A percentile compares a stretch with the other conserved stretches of the same genome.
Evolutionary conservation across 2,329 filamentous ascomycete genomes (phyloP).

Genomic region (Aspergillus costaricaensis): DNA sequence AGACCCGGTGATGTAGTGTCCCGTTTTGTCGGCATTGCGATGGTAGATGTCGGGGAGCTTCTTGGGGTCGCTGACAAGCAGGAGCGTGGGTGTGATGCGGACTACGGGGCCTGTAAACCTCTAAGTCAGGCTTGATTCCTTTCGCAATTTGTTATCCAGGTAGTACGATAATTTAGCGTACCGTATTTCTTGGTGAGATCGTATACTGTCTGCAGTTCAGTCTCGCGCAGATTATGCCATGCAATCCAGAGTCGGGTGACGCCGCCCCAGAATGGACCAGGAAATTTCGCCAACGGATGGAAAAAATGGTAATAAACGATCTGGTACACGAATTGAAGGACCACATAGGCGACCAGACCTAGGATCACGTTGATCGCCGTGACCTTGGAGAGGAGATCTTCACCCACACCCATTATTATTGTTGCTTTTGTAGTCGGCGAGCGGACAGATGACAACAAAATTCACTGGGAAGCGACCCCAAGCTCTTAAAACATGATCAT

Average conservation of each 20-base stretch:
- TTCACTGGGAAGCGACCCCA: background rate
- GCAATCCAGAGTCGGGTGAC: conserved; percentile 59
- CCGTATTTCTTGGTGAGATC: conserved; percentile 54
- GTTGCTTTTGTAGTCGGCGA: conserved; percentile 11
- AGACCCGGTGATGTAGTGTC: conserved; percentile 60
- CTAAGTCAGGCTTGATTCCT: background rate
- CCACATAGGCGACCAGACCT: conserved; percentile 26
- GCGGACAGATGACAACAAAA: background rate
- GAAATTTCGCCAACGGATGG: conserved; percentile 46
- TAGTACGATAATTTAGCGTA: conserved; percentile 22
- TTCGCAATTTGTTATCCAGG: background rate
- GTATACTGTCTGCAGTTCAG: conserved; percentile 47
- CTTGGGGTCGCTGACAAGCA: conserved; percentile 56
- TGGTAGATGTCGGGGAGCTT: conserved; percentile 60
- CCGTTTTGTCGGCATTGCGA: conserved; percentile 58
- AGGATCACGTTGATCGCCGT: conserved; percentile 29
- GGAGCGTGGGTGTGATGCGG: conserved; percentile 55
- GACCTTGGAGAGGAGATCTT: conserved; percentile 28
- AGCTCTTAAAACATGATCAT: background rate
- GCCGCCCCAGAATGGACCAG: conserved; percentile 53
- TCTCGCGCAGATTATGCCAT: conserved; percentile 53
- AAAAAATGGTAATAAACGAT: conserved; percentile 51
- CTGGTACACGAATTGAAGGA: conserved; percentile 33
- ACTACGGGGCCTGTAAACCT: conserved; percentile 51
- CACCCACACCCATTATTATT: conserved; percentile 29